A percentile compares a stretch with the other conserved stretches of the same genome.
These are phyloP conservation scores for Tricholoma bakamatsutake DNA, from an alignment of 768 basidiomycete species.

Conservation along the genomic window DNA sequence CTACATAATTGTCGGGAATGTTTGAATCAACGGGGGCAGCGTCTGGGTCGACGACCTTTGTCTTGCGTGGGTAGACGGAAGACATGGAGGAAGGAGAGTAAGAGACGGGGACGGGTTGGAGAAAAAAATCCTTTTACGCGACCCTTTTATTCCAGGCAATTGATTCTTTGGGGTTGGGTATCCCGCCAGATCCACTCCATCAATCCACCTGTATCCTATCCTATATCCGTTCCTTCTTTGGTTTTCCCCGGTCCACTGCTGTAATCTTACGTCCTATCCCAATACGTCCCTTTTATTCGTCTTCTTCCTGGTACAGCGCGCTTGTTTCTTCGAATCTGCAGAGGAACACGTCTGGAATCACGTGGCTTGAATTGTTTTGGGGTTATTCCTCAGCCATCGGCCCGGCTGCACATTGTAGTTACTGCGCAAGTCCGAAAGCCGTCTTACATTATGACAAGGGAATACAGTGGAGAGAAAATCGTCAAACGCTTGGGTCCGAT, in stretches of 20 bases:
- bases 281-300: not conserved
- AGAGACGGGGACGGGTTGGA: not conserved
- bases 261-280: not conserved
- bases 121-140: no score
- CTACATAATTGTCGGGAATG: constrained; percentile 81
- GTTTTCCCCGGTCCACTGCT: not conserved
- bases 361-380: no score
- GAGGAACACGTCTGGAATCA: no score
- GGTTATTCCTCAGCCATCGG: no score
- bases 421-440: no score
- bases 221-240: not conserved
- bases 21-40: constrained; percentile 41
- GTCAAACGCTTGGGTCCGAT: no score
- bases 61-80: constrained; percentile 22
- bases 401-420: no score
- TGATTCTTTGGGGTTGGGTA: not conserved
- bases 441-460: no score
- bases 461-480: no score
- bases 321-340: no score
- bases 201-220: not conserved
- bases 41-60: constrained; percentile 11
- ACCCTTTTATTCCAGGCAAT: not conserved
- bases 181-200: not conserved
- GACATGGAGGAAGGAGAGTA: no score
- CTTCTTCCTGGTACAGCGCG: not conserved